These are phyloP conservation scores for Aureobasidium sp. DNA, from an alignment of 2,329 filamentous ascomycete genomes.

Conservation along the genomic window DNA sequence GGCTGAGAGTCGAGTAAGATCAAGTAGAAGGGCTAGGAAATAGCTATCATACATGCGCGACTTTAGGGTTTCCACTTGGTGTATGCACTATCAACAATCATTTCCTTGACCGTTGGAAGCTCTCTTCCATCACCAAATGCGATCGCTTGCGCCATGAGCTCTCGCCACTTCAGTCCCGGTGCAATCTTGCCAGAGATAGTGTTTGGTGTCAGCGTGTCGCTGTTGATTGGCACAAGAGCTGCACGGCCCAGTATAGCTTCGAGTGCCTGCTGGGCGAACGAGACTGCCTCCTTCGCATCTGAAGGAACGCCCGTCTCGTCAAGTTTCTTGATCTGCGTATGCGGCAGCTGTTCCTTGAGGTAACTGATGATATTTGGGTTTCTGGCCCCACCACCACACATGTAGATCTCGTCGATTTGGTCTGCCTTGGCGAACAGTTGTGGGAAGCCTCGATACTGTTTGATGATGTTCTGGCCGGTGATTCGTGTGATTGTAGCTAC, in stretches of 20 bases:
- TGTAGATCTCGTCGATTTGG: constrained; percentile 24
- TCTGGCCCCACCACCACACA: constrained; percentile 25
- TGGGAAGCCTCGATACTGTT: constrained; percentile 21
- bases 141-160: background rate
- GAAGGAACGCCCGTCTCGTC: constrained; percentile 18
- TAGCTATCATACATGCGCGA: too few relatives aligned
- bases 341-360: constrained; percentile 11
- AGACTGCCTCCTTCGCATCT: constrained; percentile 9
- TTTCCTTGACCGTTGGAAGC: background rate
- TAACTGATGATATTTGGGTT: constrained; percentile 27
- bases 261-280: background rate
- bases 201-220: background rate
- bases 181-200: background rate
- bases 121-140: background rate
- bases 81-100: background rate
- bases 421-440: background rate
- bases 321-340: constrained; percentile 15
- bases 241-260: background rate
- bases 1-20: too few relatives aligned
- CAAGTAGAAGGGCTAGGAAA: too few relatives aligned
- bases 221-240: background rate
- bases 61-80: too few relatives aligned
- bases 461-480: constrained; percentile 21
- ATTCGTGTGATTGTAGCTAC: constrained; percentile 25
- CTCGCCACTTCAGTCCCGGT: background rate